Percentiles rank a stretch among this genome's conserved stretches.
Evolutionary conservation across 139 green algal genomes (phyloP).

Genomic region (Cymbomonas tetramitiformis): DNA sequence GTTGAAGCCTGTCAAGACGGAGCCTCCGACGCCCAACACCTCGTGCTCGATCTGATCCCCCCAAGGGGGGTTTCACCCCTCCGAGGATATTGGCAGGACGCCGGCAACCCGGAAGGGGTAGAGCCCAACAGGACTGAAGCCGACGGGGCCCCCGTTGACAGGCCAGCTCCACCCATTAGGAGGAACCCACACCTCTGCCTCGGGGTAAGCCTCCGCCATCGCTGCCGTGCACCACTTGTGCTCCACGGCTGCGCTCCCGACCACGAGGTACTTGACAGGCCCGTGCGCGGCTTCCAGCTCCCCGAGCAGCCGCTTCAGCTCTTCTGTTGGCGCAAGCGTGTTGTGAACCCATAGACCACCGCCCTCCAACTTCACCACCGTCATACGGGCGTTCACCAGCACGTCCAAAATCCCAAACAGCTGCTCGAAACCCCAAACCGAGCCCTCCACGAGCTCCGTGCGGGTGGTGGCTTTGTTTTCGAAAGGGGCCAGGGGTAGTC

Average conservation of each 20-base stretch:
- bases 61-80: constrained; percentile 2
- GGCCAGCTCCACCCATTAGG: constrained; percentile 25
- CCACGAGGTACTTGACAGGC: constrained; percentile 66
- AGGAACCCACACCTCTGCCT: constrained; percentile 49
- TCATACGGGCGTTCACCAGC: constrained; percentile 31
- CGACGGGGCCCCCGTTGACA: constrained; percentile 18
- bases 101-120: not conserved
- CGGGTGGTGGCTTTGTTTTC: constrained; percentile 7
- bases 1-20: constrained; percentile 6
- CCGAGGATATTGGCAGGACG: not conserved
- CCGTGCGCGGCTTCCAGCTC: constrained; percentile 31
- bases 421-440: constrained; percentile 28
- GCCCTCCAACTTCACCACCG: constrained; percentile 57
- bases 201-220: constrained; percentile 42
- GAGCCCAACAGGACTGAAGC: constrained; percentile 7
- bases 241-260: constrained; percentile 78
- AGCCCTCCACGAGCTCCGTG: not conserved
- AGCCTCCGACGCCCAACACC: constrained; percentile 20
- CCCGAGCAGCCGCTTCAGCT: constrained; percentile 33
- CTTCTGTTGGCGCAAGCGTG: constrained; percentile 61
- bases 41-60: constrained; percentile 20
- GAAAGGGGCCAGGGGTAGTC: constrained; percentile 8
- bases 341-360: constrained; percentile 67
- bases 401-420: constrained; percentile 23
- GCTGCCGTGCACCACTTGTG: constrained; percentile 80